Evolutionary conservation across 352 stramenopile species (phyloP).

Genomic region (Phytophthora sojae): DNA sequence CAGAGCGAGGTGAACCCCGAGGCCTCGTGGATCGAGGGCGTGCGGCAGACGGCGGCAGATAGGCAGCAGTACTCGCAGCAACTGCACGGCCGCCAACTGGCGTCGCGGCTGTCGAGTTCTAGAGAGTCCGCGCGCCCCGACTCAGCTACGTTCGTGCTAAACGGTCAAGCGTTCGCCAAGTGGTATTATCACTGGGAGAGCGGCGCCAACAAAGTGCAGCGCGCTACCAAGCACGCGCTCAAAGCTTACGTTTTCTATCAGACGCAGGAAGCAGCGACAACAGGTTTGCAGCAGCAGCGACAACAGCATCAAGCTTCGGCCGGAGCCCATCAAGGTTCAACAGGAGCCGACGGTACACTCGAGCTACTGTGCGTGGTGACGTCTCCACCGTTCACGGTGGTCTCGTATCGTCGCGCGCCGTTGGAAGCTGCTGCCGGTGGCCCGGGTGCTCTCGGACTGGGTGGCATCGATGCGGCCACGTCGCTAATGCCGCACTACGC

Average conservation of each 20-base stretch:
- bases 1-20: conserved; percentile 67
- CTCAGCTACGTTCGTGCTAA: conserved; percentile 40
- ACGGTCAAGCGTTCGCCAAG: conserved; percentile 55
- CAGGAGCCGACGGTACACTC: conserved; percentile 10
- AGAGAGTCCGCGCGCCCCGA: background rate
- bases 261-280: background rate
- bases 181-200: conserved; percentile 81
- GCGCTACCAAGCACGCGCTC: conserved; percentile 64
- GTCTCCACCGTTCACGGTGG: conserved; percentile 52
- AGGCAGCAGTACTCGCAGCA: conserved; percentile 27
- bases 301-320: background rate
- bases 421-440: conserved; percentile 13
- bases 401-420: conserved; percentile 50
- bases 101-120: conserved; percentile 5
- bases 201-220: conserved; percentile 63
- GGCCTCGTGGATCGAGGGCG: conserved; percentile 67
- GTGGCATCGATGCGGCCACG: conserved; percentile 7
- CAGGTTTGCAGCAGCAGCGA: background rate
- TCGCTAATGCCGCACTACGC: conserved; percentile 31
- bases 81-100: conserved; percentile 32
- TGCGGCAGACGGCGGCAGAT: conserved; percentile 19
- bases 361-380: conserved; percentile 45
- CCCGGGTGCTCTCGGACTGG: conserved; percentile 2
- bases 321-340: background rate
- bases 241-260: conserved; percentile 61